Conservation (phyloP, 2,329 filamentous ascomycete species). For the Exophiala spinifera region DNA sequence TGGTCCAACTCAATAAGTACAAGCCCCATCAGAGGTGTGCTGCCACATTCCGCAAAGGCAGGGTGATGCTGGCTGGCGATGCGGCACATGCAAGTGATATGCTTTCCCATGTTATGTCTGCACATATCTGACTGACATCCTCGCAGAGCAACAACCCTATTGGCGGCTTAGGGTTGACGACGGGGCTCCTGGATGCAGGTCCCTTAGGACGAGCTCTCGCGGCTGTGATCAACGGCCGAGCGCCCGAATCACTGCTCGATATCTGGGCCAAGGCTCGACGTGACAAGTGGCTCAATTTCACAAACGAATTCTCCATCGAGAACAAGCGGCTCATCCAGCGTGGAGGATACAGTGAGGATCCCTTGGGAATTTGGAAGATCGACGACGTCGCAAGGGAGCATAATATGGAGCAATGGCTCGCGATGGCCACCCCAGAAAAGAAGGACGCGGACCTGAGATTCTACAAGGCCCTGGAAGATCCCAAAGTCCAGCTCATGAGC, state of each 20-base stretch:
- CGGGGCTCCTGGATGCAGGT: constrained; percentile 23
- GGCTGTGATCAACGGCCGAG: constrained; percentile 17
- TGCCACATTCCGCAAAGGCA: constrained; percentile 20
- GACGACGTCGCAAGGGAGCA: constrained; percentile 19
- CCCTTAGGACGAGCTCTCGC: constrained; percentile 17
- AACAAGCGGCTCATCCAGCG: constrained; percentile 21
- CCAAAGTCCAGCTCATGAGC: constrained; percentile 17
- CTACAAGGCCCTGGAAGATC: constrained; percentile 21
- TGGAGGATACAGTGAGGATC: constrained; percentile 20
- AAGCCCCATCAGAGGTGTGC: constrained; percentile 24
- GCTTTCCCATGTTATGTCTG: background rate
- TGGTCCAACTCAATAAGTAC: constrained; percentile 24
- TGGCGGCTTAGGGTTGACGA: constrained; percentile 25
- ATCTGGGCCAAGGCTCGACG: constrained; percentile 18
- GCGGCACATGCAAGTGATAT: constrained; percentile 20
- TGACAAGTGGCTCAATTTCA: constrained; percentile 23
- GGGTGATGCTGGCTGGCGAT: constrained; percentile 24
- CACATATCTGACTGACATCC: background rate
- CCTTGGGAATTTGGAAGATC: constrained; percentile 16
- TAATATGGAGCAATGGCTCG: constrained; percentile 23
- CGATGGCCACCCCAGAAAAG: constrained; percentile 19
- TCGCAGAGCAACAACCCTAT: constrained; percentile 26
- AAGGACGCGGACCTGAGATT: constrained; percentile 15
- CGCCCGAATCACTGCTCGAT: constrained; percentile 16
- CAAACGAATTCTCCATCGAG: constrained; percentile 19